phyloP scores from a whole-genome alignment of 371 early-diverging fungal genomes.

The Actinomortierella wolfii region DNA sequence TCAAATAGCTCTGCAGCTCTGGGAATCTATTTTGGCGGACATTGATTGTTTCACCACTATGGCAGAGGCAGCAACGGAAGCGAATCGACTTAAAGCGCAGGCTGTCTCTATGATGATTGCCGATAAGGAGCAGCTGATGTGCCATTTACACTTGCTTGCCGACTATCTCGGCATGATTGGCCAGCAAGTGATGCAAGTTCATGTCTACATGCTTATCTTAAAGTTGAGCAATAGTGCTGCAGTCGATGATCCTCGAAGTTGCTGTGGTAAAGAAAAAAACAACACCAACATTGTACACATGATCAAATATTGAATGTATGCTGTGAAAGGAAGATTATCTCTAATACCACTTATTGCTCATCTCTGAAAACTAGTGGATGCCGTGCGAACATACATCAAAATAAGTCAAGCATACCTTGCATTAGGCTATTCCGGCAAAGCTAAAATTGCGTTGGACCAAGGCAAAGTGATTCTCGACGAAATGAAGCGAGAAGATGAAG shows the following conservation, averaged over 20 bases:
- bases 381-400: constrained; percentile 51
- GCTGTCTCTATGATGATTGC: constrained; percentile 7
- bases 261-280: background rate
- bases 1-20: constrained; percentile 56
- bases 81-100: constrained; percentile 4
- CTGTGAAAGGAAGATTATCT: too few species aligned
- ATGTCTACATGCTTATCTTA: constrained; percentile 33
- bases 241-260: background rate
- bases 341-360: too few species aligned
- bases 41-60: constrained; percentile 38
- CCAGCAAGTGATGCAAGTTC: constrained; percentile 35
- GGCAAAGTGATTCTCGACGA: constrained; percentile 51
- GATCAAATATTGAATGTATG: too few species aligned
- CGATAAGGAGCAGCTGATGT: constrained; percentile 28
- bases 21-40: constrained; percentile 54
- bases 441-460: constrained; percentile 56
- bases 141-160: constrained; percentile 40
- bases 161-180: constrained; percentile 42
- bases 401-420: constrained; percentile 60
- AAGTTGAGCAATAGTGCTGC: constrained; percentile 34
- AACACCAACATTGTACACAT: background rate
- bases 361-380: constrained; percentile 43
- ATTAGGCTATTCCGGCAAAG: constrained; percentile 72
- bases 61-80: constrained; percentile 1
- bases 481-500: constrained; percentile 5